Evolutionary conservation across 306 rosid species (phyloP).

Genomic region (Potentilla sterilis): DNA sequence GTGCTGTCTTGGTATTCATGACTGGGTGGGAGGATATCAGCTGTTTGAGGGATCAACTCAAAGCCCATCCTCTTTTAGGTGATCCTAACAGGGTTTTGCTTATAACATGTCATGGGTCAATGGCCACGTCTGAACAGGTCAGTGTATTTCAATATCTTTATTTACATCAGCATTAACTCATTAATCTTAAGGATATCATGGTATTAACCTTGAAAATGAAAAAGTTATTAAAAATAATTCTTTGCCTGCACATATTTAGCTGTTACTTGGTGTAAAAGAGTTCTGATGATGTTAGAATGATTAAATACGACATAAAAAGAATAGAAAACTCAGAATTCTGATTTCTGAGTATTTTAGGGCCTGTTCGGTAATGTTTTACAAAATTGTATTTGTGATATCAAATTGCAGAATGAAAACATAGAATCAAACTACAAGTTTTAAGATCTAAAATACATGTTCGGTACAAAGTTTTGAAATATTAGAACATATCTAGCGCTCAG

Average conservation of each 20-base stretch:
- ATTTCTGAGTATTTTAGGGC: not conserved
- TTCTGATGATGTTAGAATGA: not conserved
- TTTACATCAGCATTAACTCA: constrained; percentile 2
- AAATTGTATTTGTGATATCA: too few relatives aligned
- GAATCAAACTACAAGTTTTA: too few relatives aligned
- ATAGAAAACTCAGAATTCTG: not conserved
- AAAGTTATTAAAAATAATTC: not conserved
- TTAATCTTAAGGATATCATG: not conserved
- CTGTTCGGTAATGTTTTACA: too few relatives aligned
- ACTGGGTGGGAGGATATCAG: constrained; percentile 99
- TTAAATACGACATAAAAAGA: not conserved
- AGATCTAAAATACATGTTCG: too few relatives aligned
- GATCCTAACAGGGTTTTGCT: constrained; percentile 94
- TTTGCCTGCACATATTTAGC: not conserved
- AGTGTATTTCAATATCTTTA: constrained; percentile 26
- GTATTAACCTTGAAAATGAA: not conserved
- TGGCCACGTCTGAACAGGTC: constrained; percentile 97
- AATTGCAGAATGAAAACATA: too few relatives aligned
- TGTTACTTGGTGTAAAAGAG: not conserved
- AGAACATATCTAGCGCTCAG: too few relatives aligned
- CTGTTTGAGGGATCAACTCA: constrained; percentile 87
- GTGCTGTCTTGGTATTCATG: constrained; percentile 93
- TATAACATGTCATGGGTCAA: constrained; percentile 92
- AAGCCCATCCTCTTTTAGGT: constrained; percentile 93
- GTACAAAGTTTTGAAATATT: too few relatives aligned